Conservation (phyloP, 2,329 filamentous ascomycete genomes). For the Metarhizium humberi region DNA sequence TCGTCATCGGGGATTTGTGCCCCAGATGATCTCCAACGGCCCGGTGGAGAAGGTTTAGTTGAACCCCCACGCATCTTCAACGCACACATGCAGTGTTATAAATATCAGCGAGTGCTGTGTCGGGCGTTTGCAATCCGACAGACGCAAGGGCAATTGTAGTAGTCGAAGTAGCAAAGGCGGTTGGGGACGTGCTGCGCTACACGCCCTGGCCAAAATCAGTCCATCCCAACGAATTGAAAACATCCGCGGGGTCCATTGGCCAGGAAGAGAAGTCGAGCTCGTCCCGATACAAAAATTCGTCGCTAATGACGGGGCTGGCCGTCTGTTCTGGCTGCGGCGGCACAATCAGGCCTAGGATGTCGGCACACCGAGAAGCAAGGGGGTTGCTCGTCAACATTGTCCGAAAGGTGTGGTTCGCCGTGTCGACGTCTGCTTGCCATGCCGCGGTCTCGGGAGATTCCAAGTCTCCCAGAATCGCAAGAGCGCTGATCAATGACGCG, state of each 20-base stretch:
- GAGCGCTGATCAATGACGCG: constrained; percentile 18
- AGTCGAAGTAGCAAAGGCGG: too few species aligned
- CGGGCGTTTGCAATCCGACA: not conserved
- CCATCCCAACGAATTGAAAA: constrained; percentile 6
- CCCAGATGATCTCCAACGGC: not conserved
- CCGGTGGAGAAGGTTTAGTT: not conserved
- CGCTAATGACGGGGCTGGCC: not conserved
- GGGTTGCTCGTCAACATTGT: constrained; percentile 14
- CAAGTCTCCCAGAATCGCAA: constrained; percentile 18
- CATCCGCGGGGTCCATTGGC: constrained; percentile 10
- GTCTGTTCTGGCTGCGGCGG: constrained; percentile 4
- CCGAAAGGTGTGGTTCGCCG: constrained; percentile 15
- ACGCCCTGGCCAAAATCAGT: constrained; percentile 4
- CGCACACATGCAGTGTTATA: not conserved
- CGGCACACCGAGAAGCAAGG: constrained; percentile 17
- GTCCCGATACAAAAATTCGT: not conserved
- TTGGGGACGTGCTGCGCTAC: not conserved
- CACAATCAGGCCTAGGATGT: constrained; percentile 18
- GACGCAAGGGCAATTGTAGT: too few species aligned
- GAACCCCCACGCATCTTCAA: not conserved
- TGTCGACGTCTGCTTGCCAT: constrained; percentile 20
- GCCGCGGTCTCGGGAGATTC: constrained; percentile 14
- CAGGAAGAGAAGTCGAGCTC: constrained; percentile 12
- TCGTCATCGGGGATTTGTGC: not conserved
- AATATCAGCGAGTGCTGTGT: not conserved